Evolutionary conservation across 257 asterid genomes (phyloP).

Genomic region (Misopates orontium): DNA sequence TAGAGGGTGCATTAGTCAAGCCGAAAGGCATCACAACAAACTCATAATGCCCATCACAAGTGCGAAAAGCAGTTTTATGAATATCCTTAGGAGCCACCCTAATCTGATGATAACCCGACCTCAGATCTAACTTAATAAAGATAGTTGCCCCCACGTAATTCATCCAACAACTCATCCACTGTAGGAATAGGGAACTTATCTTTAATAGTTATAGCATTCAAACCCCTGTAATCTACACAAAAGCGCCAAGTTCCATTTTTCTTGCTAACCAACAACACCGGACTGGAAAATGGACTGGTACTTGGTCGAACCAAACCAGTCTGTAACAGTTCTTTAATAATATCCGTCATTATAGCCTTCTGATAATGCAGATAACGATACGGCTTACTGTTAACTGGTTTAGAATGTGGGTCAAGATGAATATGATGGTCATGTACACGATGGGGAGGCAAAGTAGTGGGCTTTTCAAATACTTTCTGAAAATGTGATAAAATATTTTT

Average conservation of each 20-base stretch:
- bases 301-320: neutral
- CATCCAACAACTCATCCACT: neutral
- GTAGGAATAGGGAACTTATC: neutral
- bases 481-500: too few species aligned
- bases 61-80: neutral
- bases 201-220: neutral
- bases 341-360: too few species aligned
- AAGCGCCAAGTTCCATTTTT: neutral
- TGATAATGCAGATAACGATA: too few species aligned
- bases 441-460: too few species aligned
- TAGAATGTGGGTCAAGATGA: too few species aligned
- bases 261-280: neutral
- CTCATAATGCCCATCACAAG: neutral
- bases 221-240: neutral
- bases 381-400: too few species aligned
- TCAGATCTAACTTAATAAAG: neutral
- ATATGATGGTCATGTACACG: too few species aligned
- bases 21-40: neutral
- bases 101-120: neutral
- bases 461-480: too few species aligned
- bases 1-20: neutral
- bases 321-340: too few species aligned
- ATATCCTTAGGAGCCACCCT: neutral
- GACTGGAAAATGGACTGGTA: neutral
- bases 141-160: neutral